Base-by-base conservation (phyloP, 306 rosid genomes). In the Castanopsis chinensis region DNA sequence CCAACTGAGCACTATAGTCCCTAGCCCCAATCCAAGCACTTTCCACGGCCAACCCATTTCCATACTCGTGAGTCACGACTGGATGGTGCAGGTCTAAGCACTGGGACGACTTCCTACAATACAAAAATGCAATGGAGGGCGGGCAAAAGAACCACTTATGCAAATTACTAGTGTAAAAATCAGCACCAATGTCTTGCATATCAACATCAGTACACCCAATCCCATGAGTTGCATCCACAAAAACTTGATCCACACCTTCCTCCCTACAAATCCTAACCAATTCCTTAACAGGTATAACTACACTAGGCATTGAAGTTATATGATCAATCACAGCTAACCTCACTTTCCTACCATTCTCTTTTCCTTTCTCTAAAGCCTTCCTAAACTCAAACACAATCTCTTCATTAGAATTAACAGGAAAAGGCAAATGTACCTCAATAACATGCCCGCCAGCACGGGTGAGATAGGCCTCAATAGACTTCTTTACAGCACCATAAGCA, bases 101-200 rank as follows among this genome's bases (percentile, higher is more conserved):
- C 73, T 75, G 71, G 12, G 88, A 64, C 2, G 90, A 79, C 65
- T 81, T 88, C 80, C 88, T 80, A 43, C 86, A 70, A 55, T 96
- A 91, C 87, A 96, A 65, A 75, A 96, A 86, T 5, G 99, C 99
- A 71, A 96, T 77, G 0, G 98, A 88, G 28, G 99, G 99, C 2
- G 99, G 99, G 81, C 98, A 96, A 80, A 96, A 96, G 80, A 93
- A 89, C 99, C 99, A 96, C 71, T 96, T 96, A 21, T 96, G 97
- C 92, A 96, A 83, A 88, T 91, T 93, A 53, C 98, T 96, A 15
- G 99, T 92, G 18, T 96, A 96, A 63, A 83, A 96, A 82, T 96
- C 99, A 20, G 98, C 99, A 32, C 92, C 99, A 83, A 96, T 91
- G 6, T 88, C 94, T 57, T 90, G 81, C 99, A 96, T 89, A 77